Conservation (phyloP, 129 eudicot species). For the Tagetes erecta region DNA sequence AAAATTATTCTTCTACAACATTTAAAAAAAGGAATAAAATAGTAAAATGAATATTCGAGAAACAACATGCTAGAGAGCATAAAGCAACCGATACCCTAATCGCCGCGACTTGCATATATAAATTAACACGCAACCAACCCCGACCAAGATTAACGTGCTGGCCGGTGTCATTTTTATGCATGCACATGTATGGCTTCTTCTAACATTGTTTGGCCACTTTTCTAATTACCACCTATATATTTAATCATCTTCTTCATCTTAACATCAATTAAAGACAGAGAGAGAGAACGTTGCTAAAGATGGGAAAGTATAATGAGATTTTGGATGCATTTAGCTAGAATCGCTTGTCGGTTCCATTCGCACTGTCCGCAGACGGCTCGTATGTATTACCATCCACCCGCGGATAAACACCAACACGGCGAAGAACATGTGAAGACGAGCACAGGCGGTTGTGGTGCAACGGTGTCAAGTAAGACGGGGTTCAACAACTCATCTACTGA, state of each 20-base stretch:
- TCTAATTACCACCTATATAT: not conserved
- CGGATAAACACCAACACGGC: conserved; percentile 32
- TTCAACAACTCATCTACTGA: not conserved
- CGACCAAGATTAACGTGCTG: not conserved
- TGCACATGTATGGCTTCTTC: conserved; percentile 43
- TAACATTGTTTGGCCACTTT: conserved; percentile 36
- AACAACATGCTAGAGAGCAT: not conserved
- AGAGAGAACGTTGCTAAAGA: conserved; percentile 10
- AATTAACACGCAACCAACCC: not conserved
- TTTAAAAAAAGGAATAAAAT: no score
- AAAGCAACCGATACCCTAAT: not conserved
- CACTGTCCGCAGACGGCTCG: conserved; percentile 96
- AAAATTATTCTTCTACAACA: not conserved
- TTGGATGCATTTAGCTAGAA: conserved; percentile 74
- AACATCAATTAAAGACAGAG: not conserved
- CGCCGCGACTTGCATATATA: not conserved
- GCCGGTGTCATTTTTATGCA: not conserved
- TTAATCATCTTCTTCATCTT: not conserved
- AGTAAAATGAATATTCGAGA: not conserved
- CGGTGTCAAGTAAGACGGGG: conserved; percentile 11
- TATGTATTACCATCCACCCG: conserved; percentile 87
- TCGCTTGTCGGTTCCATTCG: conserved; percentile 70
- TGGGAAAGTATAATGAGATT: conserved; percentile 69
- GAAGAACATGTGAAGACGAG: conserved; percentile 11
- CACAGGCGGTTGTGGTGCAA: conserved; percentile 21